Evolutionary conservation across 2,329 filamentous ascomycete species (phyloP).

Genomic region (Fusarium domesticum): DNA sequence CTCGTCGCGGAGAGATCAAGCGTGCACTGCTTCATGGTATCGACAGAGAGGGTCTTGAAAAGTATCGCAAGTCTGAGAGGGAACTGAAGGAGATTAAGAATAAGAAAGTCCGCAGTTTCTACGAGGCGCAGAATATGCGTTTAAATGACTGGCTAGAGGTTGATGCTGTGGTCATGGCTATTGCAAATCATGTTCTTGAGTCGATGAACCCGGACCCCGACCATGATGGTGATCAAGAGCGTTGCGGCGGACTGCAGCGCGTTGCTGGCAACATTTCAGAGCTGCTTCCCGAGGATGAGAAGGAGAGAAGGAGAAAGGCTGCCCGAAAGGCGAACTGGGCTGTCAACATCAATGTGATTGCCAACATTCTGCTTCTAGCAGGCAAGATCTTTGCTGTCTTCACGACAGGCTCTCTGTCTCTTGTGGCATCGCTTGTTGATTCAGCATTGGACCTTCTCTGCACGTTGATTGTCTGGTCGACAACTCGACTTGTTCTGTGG

Average conservation of each 20-base stretch:
- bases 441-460: slow-evolving; percentile 74
- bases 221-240: slow-evolving; percentile 33
- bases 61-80: slow-evolving; percentile 29
- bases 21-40: slow-evolving; percentile 30
- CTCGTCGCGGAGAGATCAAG: slow-evolving; percentile 32
- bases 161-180: slow-evolving; percentile 34
- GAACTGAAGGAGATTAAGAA: slow-evolving; percentile 31
- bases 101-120: slow-evolving; percentile 30
- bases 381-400: slow-evolving; percentile 75
- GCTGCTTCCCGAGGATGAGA: slow-evolving; percentile 33
- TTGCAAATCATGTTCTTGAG: slow-evolving; percentile 35
- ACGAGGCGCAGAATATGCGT: slow-evolving; percentile 31
- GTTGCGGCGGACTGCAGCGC: slow-evolving; percentile 30
- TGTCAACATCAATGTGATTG: slow-evolving; percentile 77
- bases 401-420: slow-evolving; percentile 74
- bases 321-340: slow-evolving; percentile 47
- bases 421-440: slow-evolving; percentile 73
- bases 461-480: slow-evolving; percentile 76
- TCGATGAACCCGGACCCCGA: slow-evolving; percentile 36
- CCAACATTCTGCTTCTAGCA: slow-evolving; percentile 69
- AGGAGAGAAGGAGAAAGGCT: slow-evolving; percentile 24
- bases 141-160: slow-evolving; percentile 37
- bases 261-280: slow-evolving; percentile 32
- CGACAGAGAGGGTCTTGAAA: slow-evolving; percentile 28
- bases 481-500: slow-evolving; percentile 67